Conservation (phyloP, 306 rosid genomes). For the Hylodesmum podocarpum region DNA sequence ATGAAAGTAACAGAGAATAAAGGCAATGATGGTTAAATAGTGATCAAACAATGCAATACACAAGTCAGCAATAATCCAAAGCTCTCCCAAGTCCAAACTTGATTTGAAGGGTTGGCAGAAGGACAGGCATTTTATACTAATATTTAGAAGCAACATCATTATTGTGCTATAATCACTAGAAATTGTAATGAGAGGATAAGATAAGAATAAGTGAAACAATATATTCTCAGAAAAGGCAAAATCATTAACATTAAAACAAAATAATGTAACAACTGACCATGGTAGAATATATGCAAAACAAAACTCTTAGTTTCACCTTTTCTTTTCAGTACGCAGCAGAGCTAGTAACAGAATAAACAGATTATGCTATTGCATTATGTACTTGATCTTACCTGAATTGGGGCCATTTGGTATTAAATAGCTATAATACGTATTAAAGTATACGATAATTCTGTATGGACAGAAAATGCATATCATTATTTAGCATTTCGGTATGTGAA, state of each 20-base stretch:
- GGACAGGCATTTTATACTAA: slow-evolving; percentile 7
- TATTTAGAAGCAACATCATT: background rate
- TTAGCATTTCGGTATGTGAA: background rate
- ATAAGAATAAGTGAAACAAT: background rate
- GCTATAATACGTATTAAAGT: background rate
- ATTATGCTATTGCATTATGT: background rate
- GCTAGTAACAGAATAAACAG: background rate
- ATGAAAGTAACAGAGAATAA: slow-evolving; percentile 4
- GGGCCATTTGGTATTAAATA: background rate
- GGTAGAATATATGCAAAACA: background rate
- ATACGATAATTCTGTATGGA: background rate
- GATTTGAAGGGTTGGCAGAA: background rate
- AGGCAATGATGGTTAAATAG: background rate
- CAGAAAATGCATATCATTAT: background rate
- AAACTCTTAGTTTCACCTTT: background rate
- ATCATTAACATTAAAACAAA: background rate
- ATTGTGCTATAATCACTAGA: slow-evolving; percentile 10
- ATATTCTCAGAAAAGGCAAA: background rate
- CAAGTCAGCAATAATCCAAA: background rate
- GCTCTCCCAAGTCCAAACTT: background rate
- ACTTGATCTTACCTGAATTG: background rate
- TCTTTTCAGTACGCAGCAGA: background rate
- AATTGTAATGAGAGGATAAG: background rate
- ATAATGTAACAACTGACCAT: background rate
- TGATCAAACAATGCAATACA: background rate